A percentile compares a stretch with the other conserved stretches of the same genome.
Conservation (phyloP, 169 alveolate species). For the Plasmodium ovale region DNA sequence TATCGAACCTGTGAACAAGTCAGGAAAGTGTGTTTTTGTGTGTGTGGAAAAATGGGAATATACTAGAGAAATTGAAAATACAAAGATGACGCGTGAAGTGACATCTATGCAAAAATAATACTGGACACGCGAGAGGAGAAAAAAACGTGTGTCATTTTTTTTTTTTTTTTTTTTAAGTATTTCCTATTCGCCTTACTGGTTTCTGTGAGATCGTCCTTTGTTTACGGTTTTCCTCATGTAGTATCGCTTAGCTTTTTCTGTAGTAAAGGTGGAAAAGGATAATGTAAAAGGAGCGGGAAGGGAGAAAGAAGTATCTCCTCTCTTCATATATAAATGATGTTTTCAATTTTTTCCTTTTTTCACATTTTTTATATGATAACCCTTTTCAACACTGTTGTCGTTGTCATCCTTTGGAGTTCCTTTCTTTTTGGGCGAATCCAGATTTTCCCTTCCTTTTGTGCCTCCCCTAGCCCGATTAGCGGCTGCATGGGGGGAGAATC, state of each 20-base stretch:
- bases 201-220: slow-evolving; percentile 41
- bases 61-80: neutral
- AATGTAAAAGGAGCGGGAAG: neutral
- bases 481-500: too few relatives aligned
- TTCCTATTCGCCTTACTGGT: slow-evolving; percentile 17
- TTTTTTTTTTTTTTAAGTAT: neutral
- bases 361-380: neutral
- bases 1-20: slow-evolving; percentile 33
- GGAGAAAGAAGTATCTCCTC: neutral
- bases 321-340: neutral
- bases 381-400: neutral
- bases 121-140: neutral
- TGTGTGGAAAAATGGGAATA: neutral
- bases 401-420: neutral
- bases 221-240: slow-evolving; percentile 36
- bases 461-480: too few relatives aligned
- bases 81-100: neutral
- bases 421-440: neutral
- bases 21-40: neutral
- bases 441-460: neutral
- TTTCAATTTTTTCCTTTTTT: neutral
- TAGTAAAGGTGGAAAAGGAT: neutral
- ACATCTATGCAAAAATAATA: neutral
- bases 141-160: neutral
- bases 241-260: slow-evolving; percentile 33